A percentile compares a stretch with the other conserved stretches of the same genome.
Conservation (phyloP, 1,139 yeast species). For the Zygosaccharomyces sapae region DNA sequence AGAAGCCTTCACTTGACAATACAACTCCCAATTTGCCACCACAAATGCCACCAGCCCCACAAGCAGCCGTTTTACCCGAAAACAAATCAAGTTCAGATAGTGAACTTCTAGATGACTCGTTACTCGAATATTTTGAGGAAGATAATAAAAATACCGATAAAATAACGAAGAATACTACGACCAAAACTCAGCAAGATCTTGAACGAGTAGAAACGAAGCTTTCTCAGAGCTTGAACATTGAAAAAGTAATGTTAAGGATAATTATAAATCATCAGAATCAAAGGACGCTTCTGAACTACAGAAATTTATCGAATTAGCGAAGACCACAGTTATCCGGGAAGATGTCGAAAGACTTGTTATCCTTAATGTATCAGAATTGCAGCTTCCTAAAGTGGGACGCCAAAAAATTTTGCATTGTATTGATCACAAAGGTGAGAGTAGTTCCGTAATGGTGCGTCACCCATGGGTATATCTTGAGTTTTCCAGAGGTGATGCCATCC, state of each 20-base stretch:
- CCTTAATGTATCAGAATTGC: conserved; percentile 37
- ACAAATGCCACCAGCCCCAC: neutral
- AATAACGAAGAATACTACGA: neutral
- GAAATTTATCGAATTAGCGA: conserved; percentile 34
- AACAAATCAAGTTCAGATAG: conserved; percentile 5
- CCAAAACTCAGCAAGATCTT: neutral
- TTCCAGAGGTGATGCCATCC: conserved; percentile 52
- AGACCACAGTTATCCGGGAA: conserved; percentile 44
- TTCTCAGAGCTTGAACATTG: conserved; percentile 13
- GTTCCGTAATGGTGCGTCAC: conserved; percentile 46
- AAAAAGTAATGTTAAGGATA: conserved; percentile 1
- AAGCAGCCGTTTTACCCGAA: neutral
- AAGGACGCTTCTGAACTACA: conserved; percentile 2
- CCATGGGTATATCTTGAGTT: conserved; percentile 48
- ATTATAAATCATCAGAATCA: neutral
- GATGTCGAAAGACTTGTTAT: conserved; percentile 50
- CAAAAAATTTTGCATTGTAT: conserved; percentile 52
- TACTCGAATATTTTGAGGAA: conserved; percentile 13
- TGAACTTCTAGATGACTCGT: conserved; percentile 18
- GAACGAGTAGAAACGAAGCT: conserved; percentile 6
- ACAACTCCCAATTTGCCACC: neutral
- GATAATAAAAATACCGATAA: conserved; percentile 6
- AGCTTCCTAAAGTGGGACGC: conserved; percentile 34
- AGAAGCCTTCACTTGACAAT: conserved; percentile 12
- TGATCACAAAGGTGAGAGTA: conserved; percentile 35